These are phyloP conservation scores for Durotheca rogersii DNA, from an alignment of 495 filamentous ascomycete species.

Conservation along the genomic window DNA sequence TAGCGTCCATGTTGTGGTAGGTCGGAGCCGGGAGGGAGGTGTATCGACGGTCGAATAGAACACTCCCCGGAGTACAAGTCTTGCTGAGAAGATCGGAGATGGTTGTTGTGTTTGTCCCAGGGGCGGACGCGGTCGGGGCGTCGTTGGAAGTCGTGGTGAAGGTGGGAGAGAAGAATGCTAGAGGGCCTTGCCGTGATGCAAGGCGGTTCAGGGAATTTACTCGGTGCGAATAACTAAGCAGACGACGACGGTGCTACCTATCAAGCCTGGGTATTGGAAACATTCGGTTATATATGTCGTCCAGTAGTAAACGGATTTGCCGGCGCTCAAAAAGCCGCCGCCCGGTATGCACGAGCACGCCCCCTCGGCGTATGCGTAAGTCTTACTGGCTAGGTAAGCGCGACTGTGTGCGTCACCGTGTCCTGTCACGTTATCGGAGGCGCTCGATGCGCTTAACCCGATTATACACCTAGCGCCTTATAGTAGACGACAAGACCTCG, in stretches of 20 bases:
- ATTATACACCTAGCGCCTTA: no score
- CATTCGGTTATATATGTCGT: conserved; percentile 18
- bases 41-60: conserved; percentile 15
- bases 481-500: no score
- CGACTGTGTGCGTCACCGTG: no score
- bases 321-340: no score
- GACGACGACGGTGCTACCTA: no score
- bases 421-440: no score
- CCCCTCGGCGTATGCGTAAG: no score
- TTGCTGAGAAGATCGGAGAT: conserved; percentile 16
- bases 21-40: conserved; percentile 16
- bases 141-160: conserved; percentile 30
- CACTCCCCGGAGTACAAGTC: conserved; percentile 21
- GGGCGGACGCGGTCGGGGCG: conserved; percentile 18
- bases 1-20: conserved; percentile 69
- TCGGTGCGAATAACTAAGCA: neutral
- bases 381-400: no score
- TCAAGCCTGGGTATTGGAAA: conserved; percentile 11
- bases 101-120: conserved; percentile 1
- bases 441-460: no score
- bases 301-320: conserved; percentile 21
- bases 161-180: conserved; percentile 16
- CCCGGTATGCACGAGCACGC: no score
- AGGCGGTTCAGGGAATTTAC: conserved; percentile 9
- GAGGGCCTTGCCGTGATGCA: conserved; percentile 30